These are phyloP conservation scores for Termitomyces sp. DNA, from an alignment of 768 basidiomycete species.

Conservation along the genomic window DNA sequence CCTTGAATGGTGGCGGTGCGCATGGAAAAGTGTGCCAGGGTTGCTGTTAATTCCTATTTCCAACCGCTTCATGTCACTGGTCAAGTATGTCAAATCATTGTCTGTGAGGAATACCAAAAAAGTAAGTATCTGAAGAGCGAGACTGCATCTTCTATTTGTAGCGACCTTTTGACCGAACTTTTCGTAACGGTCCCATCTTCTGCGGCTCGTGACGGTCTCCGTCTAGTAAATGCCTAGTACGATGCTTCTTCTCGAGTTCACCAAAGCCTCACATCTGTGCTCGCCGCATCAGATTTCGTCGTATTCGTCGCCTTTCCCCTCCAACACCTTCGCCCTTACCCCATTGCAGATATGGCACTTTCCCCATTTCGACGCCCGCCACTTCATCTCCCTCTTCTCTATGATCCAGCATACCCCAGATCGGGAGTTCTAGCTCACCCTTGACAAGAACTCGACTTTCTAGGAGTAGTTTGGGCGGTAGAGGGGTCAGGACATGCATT, in stretches of 20 bases:
- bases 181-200: not conserved
- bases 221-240: not conserved
- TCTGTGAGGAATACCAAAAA: not conserved
- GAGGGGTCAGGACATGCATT: constrained; percentile 79
- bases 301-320: constrained; percentile 61
- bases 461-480: constrained; percentile 44
- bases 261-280: constrained; percentile 52
- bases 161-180: not conserved
- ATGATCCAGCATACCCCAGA: constrained; percentile 85
- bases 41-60: not conserved
- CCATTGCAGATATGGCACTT: constrained; percentile 75
- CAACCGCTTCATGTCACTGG: not conserved
- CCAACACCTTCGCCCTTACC: constrained; percentile 68
- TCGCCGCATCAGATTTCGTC: constrained; percentile 84
- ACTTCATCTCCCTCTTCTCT: constrained; percentile 31
- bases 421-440: constrained; percentile 83
- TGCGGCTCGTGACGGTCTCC: not conserved
- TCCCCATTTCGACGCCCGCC: constrained; percentile 47
- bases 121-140: not conserved
- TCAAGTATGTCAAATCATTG: not conserved
- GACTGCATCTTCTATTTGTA: not conserved
- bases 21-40: constrained; percentile 74
- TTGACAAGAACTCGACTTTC: constrained; percentile 57
- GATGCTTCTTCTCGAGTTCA: not conserved
- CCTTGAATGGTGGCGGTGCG: constrained; percentile 63